Base-by-base conservation (phyloP, 768 basidiomycete species). In the Kwoniella sp. region DNA sequence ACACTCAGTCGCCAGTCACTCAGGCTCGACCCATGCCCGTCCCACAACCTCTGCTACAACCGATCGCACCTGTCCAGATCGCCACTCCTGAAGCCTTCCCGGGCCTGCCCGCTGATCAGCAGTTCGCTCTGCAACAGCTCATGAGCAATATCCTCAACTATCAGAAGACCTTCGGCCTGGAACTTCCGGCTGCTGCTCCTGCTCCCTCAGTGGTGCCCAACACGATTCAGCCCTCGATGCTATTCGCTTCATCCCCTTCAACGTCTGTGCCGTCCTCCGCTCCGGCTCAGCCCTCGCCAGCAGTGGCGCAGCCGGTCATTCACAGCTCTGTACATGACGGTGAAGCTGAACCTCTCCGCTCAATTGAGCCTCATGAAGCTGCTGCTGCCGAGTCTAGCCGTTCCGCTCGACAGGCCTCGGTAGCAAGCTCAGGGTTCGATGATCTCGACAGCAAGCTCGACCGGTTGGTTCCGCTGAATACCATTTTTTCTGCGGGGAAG, bases 401-500 rank as follows among this genome's bases (percentile, higher is more conserved):
- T 38, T 52, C 41, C 22, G 33, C 41, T 5, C 33, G 57, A 57
- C 54, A 56, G 38, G 52, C 25, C 6, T 57, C 60, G 3, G 48
- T 46, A 15, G 40, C 45, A 10, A 52, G 48, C 42, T 44, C 42
- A 7, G 53, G 50, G n/a, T 50, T 46, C 25, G 55, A 55, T 29
- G 53, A 60, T 38, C 38, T 56, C 54, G 50, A 59, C 28, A 12
- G 39, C 25, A 46, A 56, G 28, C 52, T 59, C 37, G 67, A 66
- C 12, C 41, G 55, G 22, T 55, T 71, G 5, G 58, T 59, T 20
- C 70, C 70, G n/a, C 53, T 66, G 17, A 54, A 62, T 9, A 56
- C 62, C 25, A 70, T 74, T 60, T 74, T 74, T 38, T 69, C 65
- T 15, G 69, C 70, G 8, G 67, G 67, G n/a, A 65, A 66, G 50